Evolutionary conservation across 108 stramenopile species (phyloP).

Genomic region (Schizochytrium sp.): DNA sequence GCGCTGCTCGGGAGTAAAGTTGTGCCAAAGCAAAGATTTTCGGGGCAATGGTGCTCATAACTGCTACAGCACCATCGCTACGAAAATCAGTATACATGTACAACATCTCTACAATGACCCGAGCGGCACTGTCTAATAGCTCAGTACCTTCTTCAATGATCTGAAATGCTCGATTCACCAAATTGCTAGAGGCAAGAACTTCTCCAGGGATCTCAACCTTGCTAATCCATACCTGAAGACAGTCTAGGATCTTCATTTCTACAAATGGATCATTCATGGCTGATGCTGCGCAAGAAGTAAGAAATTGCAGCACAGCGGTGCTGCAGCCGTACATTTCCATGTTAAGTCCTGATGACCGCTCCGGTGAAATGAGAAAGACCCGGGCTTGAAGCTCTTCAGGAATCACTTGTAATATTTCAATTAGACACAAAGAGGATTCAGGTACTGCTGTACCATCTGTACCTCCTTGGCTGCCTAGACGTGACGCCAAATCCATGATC

Average conservation of each 20-base stretch:
- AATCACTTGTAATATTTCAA: slow-evolving; percentile 13
- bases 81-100: not conserved
- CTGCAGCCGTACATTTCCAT: slow-evolving; percentile 35
- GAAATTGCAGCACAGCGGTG: slow-evolving; percentile 26
- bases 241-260: slow-evolving; percentile 28
- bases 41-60: slow-evolving; percentile 4
- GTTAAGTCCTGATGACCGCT: not conserved
- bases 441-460: not conserved
- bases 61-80: not conserved
- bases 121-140: slow-evolving; percentile 25
- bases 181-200: not conserved
- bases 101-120: not conserved
- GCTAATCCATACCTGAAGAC: slow-evolving; percentile 37
- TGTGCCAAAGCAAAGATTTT: not conserved
- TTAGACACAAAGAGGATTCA: slow-evolving; percentile 39
- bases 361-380: not conserved
- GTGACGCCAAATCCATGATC: slow-evolving; percentile 35
- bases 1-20: not conserved
- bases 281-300: not conserved
- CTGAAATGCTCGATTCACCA: not conserved
- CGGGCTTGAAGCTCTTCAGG: not conserved
- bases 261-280: slow-evolving; percentile 3
- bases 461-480: not conserved
- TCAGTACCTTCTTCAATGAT: not conserved
- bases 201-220: slow-evolving; percentile 11